Conservation (phyloP, 2,329 filamentous ascomycete species). For the Ceratocystis albifundus region DNA sequence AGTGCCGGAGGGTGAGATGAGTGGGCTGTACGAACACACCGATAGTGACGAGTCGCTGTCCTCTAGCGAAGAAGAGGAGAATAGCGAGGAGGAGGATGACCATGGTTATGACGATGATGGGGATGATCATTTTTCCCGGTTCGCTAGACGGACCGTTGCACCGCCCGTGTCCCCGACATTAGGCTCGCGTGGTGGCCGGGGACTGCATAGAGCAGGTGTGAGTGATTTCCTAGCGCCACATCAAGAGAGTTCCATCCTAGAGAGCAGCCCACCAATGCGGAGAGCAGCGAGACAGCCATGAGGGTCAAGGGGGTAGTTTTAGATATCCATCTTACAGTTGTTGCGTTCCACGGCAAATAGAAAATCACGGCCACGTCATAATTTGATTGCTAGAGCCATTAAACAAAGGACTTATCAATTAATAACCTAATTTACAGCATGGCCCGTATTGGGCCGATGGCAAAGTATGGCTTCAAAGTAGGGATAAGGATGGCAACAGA, state of each 20-base stretch:
- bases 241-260: slow-evolving; percentile 47
- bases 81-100: slow-evolving; percentile 45
- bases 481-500: background rate
- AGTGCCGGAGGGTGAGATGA: slow-evolving; percentile 50
- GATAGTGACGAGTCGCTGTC: slow-evolving; percentile 57
- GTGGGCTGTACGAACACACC: slow-evolving; percentile 62
- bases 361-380: background rate
- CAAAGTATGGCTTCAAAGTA: background rate
- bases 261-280: slow-evolving; percentile 38
- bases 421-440: background rate
- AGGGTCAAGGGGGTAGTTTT: background rate
- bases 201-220: slow-evolving; percentile 43
- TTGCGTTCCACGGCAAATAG: too few relatives aligned
- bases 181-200: slow-evolving; percentile 27
- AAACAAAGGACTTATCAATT: background rate
- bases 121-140: slow-evolving; percentile 17
- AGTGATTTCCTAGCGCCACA: slow-evolving; percentile 42
- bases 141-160: slow-evolving; percentile 25
- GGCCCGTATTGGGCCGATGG: background rate
- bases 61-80: slow-evolving; percentile 38
- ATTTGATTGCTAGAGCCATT: background rate
- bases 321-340: too few relatives aligned
- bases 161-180: slow-evolving; percentile 33
- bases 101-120: slow-evolving; percentile 49
- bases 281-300: slow-evolving; percentile 15